Evolutionary conservation across 192 early-diverging fungal genomes (phyloP).

Genomic region (Podila horticola): DNA sequence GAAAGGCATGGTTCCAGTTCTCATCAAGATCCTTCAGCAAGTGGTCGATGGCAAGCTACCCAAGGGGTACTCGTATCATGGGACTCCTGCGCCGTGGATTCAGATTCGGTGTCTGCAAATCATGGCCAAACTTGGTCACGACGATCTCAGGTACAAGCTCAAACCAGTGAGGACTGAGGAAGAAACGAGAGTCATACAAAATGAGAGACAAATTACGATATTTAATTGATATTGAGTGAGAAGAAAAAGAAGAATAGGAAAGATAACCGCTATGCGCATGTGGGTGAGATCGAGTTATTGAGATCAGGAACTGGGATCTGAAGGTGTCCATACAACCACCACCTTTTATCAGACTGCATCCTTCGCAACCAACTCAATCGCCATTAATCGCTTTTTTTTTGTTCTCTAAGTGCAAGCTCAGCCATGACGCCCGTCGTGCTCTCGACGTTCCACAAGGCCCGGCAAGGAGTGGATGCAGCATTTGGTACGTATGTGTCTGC

Average conservation of each 20-base stretch:
- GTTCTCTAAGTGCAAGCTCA: slow-evolving; percentile 45
- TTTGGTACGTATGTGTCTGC: slow-evolving; percentile 31
- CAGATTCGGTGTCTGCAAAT: slow-evolving; percentile 62
- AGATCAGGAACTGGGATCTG: no score
- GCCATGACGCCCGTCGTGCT: slow-evolving; percentile 48
- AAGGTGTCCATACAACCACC: no score
- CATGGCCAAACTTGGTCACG: slow-evolving; percentile 38
- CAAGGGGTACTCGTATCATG: slow-evolving; percentile 61
- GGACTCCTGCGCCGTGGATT: slow-evolving; percentile 64
- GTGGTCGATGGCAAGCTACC: slow-evolving; percentile 59
- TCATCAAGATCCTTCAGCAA: slow-evolving; percentile 55
- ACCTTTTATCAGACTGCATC: no score
- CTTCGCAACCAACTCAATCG: no score
- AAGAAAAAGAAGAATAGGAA: no score
- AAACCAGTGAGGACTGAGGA: no score
- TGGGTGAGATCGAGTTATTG: no score
- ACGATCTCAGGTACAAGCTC: slow-evolving; percentile 41
- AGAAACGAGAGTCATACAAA: no score
- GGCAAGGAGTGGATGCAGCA: slow-evolving; percentile 43
- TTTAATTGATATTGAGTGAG: no score
- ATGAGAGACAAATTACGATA: no score
- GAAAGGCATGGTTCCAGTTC: slow-evolving; percentile 48
- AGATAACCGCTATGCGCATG: no score
- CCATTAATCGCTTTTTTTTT: no score
- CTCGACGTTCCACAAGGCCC: slow-evolving; percentile 44